phyloP scores from a whole-genome alignment of 441 rosid genomes.

The Melastoma candidum region DNA sequence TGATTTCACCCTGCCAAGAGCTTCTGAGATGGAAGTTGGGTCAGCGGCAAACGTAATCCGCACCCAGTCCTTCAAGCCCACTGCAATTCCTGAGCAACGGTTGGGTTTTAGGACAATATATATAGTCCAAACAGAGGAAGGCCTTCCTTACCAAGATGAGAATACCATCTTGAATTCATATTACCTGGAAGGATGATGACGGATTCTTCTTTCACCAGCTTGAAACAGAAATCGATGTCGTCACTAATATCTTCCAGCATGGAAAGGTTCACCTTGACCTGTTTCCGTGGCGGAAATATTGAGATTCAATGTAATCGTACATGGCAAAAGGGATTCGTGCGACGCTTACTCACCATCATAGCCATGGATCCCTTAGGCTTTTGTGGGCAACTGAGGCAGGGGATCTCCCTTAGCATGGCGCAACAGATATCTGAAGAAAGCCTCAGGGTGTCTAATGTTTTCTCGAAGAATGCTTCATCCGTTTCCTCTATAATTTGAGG shows the following conservation, averaged over 20 bases:
- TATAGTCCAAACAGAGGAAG: no score
- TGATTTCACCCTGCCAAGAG: slow-evolving; percentile 8
- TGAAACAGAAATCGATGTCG: slow-evolving; percentile 51
- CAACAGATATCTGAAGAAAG: slow-evolving; percentile 9
- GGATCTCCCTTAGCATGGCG: slow-evolving; percentile 14
- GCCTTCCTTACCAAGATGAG: no score
- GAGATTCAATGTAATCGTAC: no score
- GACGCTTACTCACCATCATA: slow-evolving; percentile 12
- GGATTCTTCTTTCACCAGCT: slow-evolving; percentile 49
- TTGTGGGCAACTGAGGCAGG: slow-evolving; percentile 14
- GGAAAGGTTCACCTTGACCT: slow-evolving; percentile 34
- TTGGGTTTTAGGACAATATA: not conserved
- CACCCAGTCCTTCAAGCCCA: slow-evolving; percentile 17
- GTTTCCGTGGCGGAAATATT: not conserved
- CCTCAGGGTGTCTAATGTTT: not conserved
- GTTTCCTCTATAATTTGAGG: slow-evolving; percentile 15
- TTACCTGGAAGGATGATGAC: slow-evolving; percentile 44
- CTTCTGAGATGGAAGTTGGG: slow-evolving; percentile 10
- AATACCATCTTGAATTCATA: not conserved
- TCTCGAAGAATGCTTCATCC: slow-evolving; percentile 10
- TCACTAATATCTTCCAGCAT: slow-evolving; percentile 40
- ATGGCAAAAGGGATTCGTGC: no score
- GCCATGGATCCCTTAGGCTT: slow-evolving; percentile 19
- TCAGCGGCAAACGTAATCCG: slow-evolving; percentile 11
- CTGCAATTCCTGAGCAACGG: slow-evolving; percentile 3